Evolutionary conservation across 257 asterid genomes (phyloP), one percentile per base, ranked within the genome.

Genomic region (Coffea canephora): DNA sequence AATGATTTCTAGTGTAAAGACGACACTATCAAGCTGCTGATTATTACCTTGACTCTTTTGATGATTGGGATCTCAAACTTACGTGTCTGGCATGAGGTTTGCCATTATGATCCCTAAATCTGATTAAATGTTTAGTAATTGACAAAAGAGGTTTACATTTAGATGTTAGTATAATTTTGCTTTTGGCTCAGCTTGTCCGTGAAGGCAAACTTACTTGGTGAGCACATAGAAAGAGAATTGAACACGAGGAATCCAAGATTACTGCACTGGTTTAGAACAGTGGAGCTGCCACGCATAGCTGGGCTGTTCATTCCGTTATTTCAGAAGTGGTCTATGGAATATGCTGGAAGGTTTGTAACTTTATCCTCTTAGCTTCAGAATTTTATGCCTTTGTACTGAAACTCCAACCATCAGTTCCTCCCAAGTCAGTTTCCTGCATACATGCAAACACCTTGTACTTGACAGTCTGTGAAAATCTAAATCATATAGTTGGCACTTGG

Each of bases 301-400:
- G 92, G 87, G 72, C 57, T 79, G 16, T 88, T 90, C 86, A 86
- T 91, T 86, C 95, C 98, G 31, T 82, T 93, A 80, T 85, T 93
- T 85, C 91, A 93, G 91, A 88, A 85, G 83, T 93, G 97, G 98
- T 88, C 94, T n/a, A 72, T 89, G 77, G 98, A 90, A 68, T 91
- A 93, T 31, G 93, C 97, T 67, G 97, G 93, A 82, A 93, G 97
- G 98, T 93, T 69, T 25, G 89, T 72, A 34, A 55, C 39, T 31
- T 39, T 59, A 52, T 49, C 43, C 34, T n/a, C 43, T 52, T 64
- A 31, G 62, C 67, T 57, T 61, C 73, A 25, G 45, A n/a, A 36
- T 66, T 59, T 59, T 27, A 49, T 61, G 50, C 50, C 10, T 27
- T 57, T 48, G 45, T 54, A 62, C 43, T 69, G 27, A 69, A 49